Evolutionary conservation across 2,329 filamentous ascomycete species (phyloP).

Genomic region (Pseudogymnoascus sp.): DNA sequence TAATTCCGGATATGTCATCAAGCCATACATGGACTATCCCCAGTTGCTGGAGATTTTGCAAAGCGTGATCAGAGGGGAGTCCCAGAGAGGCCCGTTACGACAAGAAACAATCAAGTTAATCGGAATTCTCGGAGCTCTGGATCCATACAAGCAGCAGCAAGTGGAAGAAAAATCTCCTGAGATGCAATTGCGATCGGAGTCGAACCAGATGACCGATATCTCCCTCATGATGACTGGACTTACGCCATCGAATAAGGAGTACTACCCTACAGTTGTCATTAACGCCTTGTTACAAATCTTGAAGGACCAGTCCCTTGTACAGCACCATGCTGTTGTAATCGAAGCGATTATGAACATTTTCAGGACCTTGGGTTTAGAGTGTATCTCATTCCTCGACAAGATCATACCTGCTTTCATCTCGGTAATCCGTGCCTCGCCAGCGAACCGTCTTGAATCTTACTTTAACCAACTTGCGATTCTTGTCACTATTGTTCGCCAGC

Average conservation of each 20-base stretch:
- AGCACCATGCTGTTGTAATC: conserved; percentile 89
- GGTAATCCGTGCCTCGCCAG: conserved; percentile 76
- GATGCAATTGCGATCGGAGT: conserved; percentile 58
- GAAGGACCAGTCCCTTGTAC: conserved; percentile 79
- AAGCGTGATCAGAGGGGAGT: conserved; percentile 86
- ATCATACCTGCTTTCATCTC: conserved; percentile 90
- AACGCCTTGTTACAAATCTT: conserved; percentile 89
- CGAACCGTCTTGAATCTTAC: conserved; percentile 80
- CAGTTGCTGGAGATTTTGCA: conserved; percentile 88
- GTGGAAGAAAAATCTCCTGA: conserved; percentile 86
- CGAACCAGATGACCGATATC: conserved; percentile 74
- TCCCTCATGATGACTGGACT: conserved; percentile 96
- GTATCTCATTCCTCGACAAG: conserved; percentile 85
- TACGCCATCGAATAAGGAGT: conserved; percentile 94
- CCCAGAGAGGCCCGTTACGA: conserved; percentile 71
- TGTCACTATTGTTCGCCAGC: conserved; percentile 90
- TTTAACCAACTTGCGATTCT: conserved; percentile 94
- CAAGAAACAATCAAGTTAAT: conserved; percentile 95
- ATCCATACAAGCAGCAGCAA: conserved; percentile 94
- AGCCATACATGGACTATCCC: conserved; percentile 91
- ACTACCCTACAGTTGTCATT: conserved; percentile 96
- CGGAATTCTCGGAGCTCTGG: conserved; percentile 87
- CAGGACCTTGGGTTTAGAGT: conserved; percentile 89
- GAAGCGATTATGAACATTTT: conserved; percentile 99
- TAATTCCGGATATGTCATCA: conserved; percentile 95